Evolutionary conservation across 1,284 basidiomycete species (phyloP), one percentile per base, ranked within the genome.

Genomic region (Sutorius eximius): DNA sequence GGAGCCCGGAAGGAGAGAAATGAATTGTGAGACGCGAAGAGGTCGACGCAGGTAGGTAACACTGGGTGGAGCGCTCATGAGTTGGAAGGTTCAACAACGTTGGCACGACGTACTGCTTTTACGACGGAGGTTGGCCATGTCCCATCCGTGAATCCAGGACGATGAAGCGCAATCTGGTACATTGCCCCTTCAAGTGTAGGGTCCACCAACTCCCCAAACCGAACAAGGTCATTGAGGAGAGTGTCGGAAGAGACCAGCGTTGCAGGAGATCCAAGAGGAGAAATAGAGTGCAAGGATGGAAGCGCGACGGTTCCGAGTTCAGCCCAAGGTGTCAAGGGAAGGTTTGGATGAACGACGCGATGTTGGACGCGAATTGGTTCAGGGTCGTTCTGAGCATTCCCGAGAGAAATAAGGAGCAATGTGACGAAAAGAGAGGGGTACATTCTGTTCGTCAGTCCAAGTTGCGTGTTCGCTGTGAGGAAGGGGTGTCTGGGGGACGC

Each of bases 161-260:
- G 79, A 63, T 85, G 79, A 59, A 93, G 72, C 46, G 89, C 87
- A 50, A 93, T 71, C 72, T 93, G 90, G 71, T 92, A 92, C 61
- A 88, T 71, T 13, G 80, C 77, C 18, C 72, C 71, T 45, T 75
- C 72, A 11, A 70, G 52, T 27, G 73, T 62, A 33, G 70, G 59
- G 49, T 73, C 66, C 37, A 80, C 66, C 29, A 66, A 61, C 53
- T 76, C 67, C 40, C 73, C 61, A 61, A 83, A 77, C 37, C 75
- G 62, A 47, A 55, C 66, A 36, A 82, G 69, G 68, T 81, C 78
- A 49, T 77, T 62, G 30, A 63, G 61, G 47, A 80, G 65, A n/a
- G 74, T 69, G 30, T 76, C 68, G 42, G 78, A 73, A 33, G 75
- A 71, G 49, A 62, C 51, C 61, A 77, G 49, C 10, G 51, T 51